Evolutionary conservation across 2,329 filamentous ascomycete species (phyloP).

Genomic region (Aspergillus tamarii): DNA sequence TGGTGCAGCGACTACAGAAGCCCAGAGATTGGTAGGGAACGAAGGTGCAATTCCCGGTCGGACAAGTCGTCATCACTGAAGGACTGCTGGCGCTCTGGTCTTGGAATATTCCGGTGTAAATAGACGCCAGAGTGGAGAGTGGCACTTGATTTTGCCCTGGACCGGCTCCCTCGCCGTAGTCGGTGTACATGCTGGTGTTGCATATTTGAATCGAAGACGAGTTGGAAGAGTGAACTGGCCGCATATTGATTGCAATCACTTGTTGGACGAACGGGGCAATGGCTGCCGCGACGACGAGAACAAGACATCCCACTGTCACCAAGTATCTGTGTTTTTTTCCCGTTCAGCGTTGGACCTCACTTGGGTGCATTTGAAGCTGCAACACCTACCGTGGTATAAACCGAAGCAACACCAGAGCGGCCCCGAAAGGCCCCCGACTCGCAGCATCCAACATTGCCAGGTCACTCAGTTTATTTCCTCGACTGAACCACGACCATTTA

Average conservation of each 20-base stretch:
- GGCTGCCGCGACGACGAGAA: conserved; percentile 31
- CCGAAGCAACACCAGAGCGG: conserved; percentile 30
- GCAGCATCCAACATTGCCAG: conserved; percentile 38
- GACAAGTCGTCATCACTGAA: conserved; percentile 27
- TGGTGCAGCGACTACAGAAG: conserved; percentile 30
- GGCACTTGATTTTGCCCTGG: conserved; percentile 28
- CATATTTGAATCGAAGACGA: conserved; percentile 25
- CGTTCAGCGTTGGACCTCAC: not conserved
- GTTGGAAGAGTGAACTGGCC: conserved; percentile 18
- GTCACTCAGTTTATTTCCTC: conserved; percentile 31
- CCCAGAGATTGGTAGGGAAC: conserved; percentile 34
- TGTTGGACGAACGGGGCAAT: conserved; percentile 39
- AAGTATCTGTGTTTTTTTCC: conserved; percentile 24
- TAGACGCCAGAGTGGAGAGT: conserved; percentile 29
- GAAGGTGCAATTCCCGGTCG: conserved; percentile 40
- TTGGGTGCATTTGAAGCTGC: not conserved
- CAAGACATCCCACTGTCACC: conserved; percentile 32
- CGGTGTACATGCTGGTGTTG: conserved; percentile 24
- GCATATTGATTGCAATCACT: conserved; percentile 26
- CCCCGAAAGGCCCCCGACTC: conserved; percentile 35
- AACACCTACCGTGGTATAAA: conserved; percentile 28
- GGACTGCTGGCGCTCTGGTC: conserved; percentile 21
- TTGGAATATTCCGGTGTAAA: conserved; percentile 36
- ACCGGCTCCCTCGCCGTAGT: conserved; percentile 24
- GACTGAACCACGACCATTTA: conserved; percentile 41